Conservation (phyloP, 805 yeast species). For the Yamadazyma insecticola region DNA sequence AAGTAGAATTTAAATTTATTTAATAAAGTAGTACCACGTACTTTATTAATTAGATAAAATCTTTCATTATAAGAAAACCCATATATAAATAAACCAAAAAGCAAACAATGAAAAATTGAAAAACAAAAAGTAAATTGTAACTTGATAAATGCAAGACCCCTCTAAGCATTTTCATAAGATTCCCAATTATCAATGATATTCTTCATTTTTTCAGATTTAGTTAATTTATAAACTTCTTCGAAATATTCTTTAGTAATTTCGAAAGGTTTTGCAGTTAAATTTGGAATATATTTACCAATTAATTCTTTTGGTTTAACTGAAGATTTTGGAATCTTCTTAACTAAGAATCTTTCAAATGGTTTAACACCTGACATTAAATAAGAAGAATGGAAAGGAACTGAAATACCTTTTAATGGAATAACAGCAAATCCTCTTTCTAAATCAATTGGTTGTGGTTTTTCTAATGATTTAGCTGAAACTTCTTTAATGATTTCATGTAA, state of each 20-base stretch:
- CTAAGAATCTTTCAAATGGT: slow-evolving; percentile 97
- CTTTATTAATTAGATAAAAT: too few species aligned
- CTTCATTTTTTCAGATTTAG: slow-evolving; percentile 88
- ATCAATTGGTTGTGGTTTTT: slow-evolving; percentile 91
- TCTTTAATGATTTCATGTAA: slow-evolving; percentile 83
- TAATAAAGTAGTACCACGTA: slow-evolving; percentile 11
- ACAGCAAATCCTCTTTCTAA: slow-evolving; percentile 98
- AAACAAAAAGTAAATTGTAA: neutral
- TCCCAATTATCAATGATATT: slow-evolving; percentile 95
- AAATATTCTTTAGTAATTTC: slow-evolving; percentile 94
- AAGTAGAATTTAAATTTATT: neutral
- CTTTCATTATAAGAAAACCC: too few species aligned
- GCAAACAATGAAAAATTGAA: too few species aligned
- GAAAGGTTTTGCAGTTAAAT: slow-evolving; percentile 97
- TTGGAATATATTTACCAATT: slow-evolving; percentile 95
- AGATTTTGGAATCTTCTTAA: slow-evolving; percentile 90
- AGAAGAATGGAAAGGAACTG: slow-evolving; percentile 99
- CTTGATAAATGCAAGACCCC: neutral
- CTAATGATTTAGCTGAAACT: slow-evolving; percentile 73
- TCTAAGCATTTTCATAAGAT: slow-evolving; percentile 54
- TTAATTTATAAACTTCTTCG: slow-evolving; percentile 89
- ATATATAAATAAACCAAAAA: too few species aligned
- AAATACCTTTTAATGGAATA: slow-evolving; percentile 96
- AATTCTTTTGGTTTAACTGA: slow-evolving; percentile 93
- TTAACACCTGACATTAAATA: slow-evolving; percentile 97